These are phyloP conservation scores for Lactarius vividus DNA, from an alignment of 768 basidiomycete genomes.

Conservation along the genomic window DNA sequence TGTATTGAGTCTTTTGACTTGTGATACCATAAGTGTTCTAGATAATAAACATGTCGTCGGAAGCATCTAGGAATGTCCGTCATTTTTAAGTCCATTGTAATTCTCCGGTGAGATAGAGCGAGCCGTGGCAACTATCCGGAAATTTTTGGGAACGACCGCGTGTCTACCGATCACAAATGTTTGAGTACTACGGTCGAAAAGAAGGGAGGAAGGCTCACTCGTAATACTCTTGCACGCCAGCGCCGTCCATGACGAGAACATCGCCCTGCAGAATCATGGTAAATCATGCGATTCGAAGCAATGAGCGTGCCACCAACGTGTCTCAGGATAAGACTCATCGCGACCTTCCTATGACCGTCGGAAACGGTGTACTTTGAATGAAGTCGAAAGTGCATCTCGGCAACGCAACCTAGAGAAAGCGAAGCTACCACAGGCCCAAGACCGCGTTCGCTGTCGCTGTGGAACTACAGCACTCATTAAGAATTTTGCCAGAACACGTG, in stretches of 20 bases:
- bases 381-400: constrained; percentile 75
- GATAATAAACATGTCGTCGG: background rate
- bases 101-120: constrained; percentile 50
- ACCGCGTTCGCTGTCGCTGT: constrained; percentile 74
- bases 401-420: constrained; percentile 72
- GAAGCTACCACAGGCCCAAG: constrained; percentile 73
- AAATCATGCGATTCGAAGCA: constrained; percentile 5
- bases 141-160: constrained; percentile 69
- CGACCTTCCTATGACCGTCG: constrained; percentile 34
- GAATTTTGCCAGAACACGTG: background rate
- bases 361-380: constrained; percentile 37
- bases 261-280: constrained; percentile 54
- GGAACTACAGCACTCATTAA: constrained; percentile 48
- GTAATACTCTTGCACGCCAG: constrained; percentile 62
- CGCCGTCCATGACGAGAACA: constrained; percentile 74
- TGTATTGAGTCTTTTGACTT: background rate
- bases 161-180: constrained; percentile 46
- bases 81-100: constrained; percentile 1
- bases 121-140: constrained; percentile 79
- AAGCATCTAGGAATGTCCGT: background rate
- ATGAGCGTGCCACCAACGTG: constrained; percentile 48
- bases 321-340: constrained; percentile 56
- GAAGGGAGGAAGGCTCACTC: constrained; percentile 47
- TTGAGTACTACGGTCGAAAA: constrained; percentile 14
- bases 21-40: background rate